Percentiles rank a stretch among this genome's conserved stretches.
These are phyloP conservation scores for Colletotrichum sojae DNA, from an alignment of 2,329 filamentous ascomycete species.

Conservation along the genomic window DNA sequence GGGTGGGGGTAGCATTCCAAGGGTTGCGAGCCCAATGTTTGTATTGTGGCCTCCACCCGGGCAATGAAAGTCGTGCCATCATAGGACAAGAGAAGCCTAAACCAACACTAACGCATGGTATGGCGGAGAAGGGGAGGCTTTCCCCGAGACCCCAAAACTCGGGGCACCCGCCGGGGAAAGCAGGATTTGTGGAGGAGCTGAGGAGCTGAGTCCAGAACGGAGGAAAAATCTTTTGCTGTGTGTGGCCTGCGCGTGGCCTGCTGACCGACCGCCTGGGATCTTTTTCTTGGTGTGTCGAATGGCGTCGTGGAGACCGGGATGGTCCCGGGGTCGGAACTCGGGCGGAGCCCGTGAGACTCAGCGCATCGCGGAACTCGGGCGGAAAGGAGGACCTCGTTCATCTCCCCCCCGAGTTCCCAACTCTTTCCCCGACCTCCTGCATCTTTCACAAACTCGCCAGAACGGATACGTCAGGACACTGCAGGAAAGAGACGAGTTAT, in stretches of 20 bases:
- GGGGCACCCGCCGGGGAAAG: slow-evolving; percentile 25
- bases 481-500: slow-evolving; percentile 19
- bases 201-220: slow-evolving; percentile 28
- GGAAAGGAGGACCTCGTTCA: slow-evolving; percentile 2
- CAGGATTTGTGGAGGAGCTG: slow-evolving; percentile 5
- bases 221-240: slow-evolving; percentile 1
- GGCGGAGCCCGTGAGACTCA: slow-evolving; percentile 1
- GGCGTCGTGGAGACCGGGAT: slow-evolving; percentile 7
- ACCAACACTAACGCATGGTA: slow-evolving; percentile 16
- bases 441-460: slow-evolving; percentile 5
- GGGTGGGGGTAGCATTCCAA: slow-evolving; percentile 9
- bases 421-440: slow-evolving; percentile 23
- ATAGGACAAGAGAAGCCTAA: not conserved
- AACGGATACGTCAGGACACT: not conserved
- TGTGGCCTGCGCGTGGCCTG: not conserved
- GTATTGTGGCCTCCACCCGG: slow-evolving; percentile 3
- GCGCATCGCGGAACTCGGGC: slow-evolving; percentile 30
- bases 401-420: slow-evolving; percentile 32
- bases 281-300: not conserved
- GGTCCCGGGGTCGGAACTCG: slow-evolving; percentile 24
- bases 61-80: slow-evolving; percentile 19
- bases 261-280: not conserved
- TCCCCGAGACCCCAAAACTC: slow-evolving; percentile 13
- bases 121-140: slow-evolving; percentile 16
- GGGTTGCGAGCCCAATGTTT: not conserved